Evolutionary conservation across 345 rosid genomes (phyloP), one percentile per base, ranked within the genome.

Genomic region (Eucalyptus polybractea): DNA sequence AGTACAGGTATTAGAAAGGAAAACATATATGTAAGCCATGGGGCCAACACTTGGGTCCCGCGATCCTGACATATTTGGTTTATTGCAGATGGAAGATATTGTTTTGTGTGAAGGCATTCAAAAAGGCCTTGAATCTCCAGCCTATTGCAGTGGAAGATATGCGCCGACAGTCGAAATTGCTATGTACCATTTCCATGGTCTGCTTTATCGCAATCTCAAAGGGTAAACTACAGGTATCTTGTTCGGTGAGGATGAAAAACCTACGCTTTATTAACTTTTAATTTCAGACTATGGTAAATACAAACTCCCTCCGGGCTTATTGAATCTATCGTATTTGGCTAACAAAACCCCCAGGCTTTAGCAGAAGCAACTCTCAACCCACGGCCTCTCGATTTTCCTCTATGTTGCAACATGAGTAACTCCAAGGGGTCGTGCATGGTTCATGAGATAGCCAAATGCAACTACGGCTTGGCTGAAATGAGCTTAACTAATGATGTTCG

Each of bases 21-120:
- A 31, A 22, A 24, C 50, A 51, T 8, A 88, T 47, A 27, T 50
- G 19, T 76, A 76, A 40, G 13, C 29, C 29, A 8, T 76, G 1
- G 2, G 16, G 29, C 29, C 29, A 40, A 76, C 29, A 10, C 29
- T 40, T 76, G 29, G 85, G 85, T 44, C 1, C 45, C 0, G 13
- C 27, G 8, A 40, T 76, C 29, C 85, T 76, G 14, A 76, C 47
- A 4, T 40, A 40, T 76, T 40, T 37, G 13, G n/a, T 27, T 7
- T 17, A 85, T 88, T 90, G 91, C 94, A 97, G 99, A 92, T 93
- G 88, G 99, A 97, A 92, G 98, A 97, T 89, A 90, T 94, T 22
- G 85, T 88, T 62, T 92, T 97, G 47, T 97, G 97, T 81, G 98
- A 97, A 92, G 94, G 94, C 54, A 98, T 97, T 50, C 99, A 96